Evolutionary conservation across 331 rosid genomes (phyloP).

Genomic region (Erythrophleum ivorense): DNA sequence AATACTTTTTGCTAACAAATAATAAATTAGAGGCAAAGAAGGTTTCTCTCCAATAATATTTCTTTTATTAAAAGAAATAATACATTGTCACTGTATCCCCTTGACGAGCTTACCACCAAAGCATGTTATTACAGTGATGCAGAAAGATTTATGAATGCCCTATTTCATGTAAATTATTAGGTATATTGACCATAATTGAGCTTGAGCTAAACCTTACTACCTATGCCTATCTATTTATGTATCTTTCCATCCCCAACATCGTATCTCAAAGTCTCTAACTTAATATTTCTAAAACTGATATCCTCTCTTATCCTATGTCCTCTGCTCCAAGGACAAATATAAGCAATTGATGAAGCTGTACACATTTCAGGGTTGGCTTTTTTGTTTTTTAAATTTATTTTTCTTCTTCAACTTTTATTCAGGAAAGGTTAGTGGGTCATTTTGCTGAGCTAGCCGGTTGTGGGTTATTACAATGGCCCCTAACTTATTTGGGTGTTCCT

Average conservation of each 20-base stretch:
- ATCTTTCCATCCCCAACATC: not conserved
- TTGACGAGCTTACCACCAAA: conserved; percentile 9
- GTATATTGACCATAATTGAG: not conserved
- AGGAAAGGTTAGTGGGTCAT: too few species aligned
- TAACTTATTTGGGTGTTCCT: too few species aligned
- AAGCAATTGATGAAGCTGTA: not conserved
- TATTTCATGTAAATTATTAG: not conserved
- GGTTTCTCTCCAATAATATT: not conserved
- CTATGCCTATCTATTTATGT: not conserved
- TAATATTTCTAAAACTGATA: not conserved
- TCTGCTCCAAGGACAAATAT: too few species aligned
- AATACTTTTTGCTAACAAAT: not conserved
- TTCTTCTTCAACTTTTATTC: not conserved
- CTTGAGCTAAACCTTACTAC: conserved; percentile 1
- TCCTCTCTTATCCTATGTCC: not conserved
- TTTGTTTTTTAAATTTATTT: too few species aligned
- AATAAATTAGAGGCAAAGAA: conserved; percentile 4
- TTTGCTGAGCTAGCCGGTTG: too few species aligned
- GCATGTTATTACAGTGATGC: not conserved
- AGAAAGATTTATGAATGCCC: conserved; percentile 4
- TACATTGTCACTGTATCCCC: not conserved
- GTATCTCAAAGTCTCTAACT: not conserved
- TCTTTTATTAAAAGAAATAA: not conserved
- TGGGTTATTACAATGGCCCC: too few species aligned
- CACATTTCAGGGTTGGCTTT: not conserved